Evolutionary conservation across 495 filamentous ascomycete genomes (phyloP).

Genomic region (Ramalina peruviana): DNA sequence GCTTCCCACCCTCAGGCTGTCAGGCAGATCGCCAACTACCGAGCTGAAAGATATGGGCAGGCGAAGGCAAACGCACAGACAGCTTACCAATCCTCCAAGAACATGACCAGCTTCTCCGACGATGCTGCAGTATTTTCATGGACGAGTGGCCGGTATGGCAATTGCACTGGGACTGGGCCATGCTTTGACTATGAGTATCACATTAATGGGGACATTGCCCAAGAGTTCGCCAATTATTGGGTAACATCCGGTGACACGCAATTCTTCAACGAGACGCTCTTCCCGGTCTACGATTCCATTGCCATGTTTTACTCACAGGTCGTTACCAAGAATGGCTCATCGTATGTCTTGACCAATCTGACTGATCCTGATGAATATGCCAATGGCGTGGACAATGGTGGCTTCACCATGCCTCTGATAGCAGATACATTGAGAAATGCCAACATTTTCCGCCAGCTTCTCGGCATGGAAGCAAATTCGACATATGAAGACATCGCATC

Average conservation of each 20-base stretch:
- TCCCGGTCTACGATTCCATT: slow-evolving; percentile 45
- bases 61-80: slow-evolving; percentile 38
- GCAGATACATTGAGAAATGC: slow-evolving; percentile 40
- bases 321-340: slow-evolving; percentile 38
- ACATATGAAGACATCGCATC: slow-evolving; percentile 39
- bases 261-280: slow-evolving; percentile 36
- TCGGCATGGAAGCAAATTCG: slow-evolving; percentile 36
- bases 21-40: slow-evolving; percentile 44
- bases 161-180: slow-evolving; percentile 52
- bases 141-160: slow-evolving; percentile 50
- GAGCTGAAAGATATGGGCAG: slow-evolving; percentile 35
- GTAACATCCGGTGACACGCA: slow-evolving; percentile 43
- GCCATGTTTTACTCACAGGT: slow-evolving; percentile 43
- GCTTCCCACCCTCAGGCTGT: slow-evolving; percentile 43
- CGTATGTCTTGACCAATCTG: slow-evolving; percentile 48
- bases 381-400: slow-evolving; percentile 56
- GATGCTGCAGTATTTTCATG: slow-evolving; percentile 46
- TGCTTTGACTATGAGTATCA: slow-evolving; percentile 48
- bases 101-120: slow-evolving; percentile 35
- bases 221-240: slow-evolving; percentile 46
- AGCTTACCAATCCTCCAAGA: slow-evolving; percentile 32
- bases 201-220: slow-evolving; percentile 59
- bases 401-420: slow-evolving; percentile 58
- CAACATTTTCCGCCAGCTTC: slow-evolving; percentile 40
- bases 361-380: slow-evolving; percentile 74